Base-by-base conservation (phyloP, 1,139 yeast genomes). In the Kurtzmaniella quercitrusa region DNA sequence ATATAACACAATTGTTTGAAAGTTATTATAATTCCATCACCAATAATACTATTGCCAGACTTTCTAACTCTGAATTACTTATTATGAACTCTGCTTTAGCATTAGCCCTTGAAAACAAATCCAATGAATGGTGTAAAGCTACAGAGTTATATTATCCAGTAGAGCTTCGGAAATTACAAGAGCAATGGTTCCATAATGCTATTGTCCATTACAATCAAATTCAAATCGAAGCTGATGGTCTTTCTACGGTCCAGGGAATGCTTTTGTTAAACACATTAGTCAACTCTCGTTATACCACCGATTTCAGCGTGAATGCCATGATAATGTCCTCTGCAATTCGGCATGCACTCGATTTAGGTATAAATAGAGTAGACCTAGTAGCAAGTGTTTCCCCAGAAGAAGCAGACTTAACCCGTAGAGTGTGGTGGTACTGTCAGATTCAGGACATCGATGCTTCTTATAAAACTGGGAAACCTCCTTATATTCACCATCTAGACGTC, bases 41-140 rank as follows among this genome's bases (percentile, higher is more conserved):
- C 11, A 34, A n/a, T 12, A 9, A 16, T 8, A 19, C 17, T 11
- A 29, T 25, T 9, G n/a, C 33, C 9, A 42, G 41, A 14, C 50
- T 58, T 43, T 61, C 55, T 39, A 48, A 55, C 15, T 59, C 71
- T 0, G 72, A 68, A 43, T 54, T 65, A 25, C 54, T 71, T 43
- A 58, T 60, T 7, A 68, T 70, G 70, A 59, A 65, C 8, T 51
- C 61, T 21, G 57, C 63, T 1, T 48, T 71, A 17, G 52, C 68
- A 2, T 9, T 43, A 2, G 34, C 46, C 4, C 7, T 43, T 3
- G 40, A 34, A 23, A 45, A 44, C 19, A 34, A 37, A n/a, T 33
- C 4, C 11, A 17, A 29, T 41, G 38, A 36, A 38, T 34, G 37
- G 46, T 29, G 37, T 15, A 43, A 43, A 18, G 38, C 21, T 12